Evolutionary conservation across 345 rosid genomes (phyloP).

Genomic region (Noccaea bulbosa): DNA sequence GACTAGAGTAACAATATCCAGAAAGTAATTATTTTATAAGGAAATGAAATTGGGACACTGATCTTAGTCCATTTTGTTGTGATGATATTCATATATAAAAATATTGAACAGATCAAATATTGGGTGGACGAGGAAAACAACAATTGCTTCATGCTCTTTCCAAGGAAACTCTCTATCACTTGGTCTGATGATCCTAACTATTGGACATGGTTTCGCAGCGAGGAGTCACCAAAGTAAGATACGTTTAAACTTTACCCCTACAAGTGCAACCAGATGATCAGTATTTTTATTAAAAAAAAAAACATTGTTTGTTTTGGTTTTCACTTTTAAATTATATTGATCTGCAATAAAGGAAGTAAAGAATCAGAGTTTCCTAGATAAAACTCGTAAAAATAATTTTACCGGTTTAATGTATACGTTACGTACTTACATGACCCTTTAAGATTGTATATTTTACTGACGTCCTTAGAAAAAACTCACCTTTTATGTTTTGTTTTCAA

Average conservation of each 20-base stretch:
- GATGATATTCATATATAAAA: slow-evolving; percentile 11
- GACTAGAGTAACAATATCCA: not conserved
- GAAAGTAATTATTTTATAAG: not conserved
- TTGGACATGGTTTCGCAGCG: slow-evolving; percentile 60
- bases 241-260: not conserved
- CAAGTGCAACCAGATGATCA: slow-evolving; percentile 1
- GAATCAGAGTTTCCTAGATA: slow-evolving; percentile 6
- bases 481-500: too few relatives aligned
- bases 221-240: slow-evolving; percentile 51
- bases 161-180: slow-evolving; percentile 58
- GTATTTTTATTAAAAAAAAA: not conserved
- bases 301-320: not conserved
- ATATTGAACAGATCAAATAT: slow-evolving; percentile 47
- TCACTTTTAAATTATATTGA: not conserved
- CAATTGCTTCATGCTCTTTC: slow-evolving; percentile 67
- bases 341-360: not conserved
- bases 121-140: slow-evolving; percentile 58
- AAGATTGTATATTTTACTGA: not conserved
- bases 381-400: not conserved
- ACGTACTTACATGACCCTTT: not conserved
- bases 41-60: not conserved
- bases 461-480: too few relatives aligned
- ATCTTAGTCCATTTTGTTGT: not conserved
- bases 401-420: not conserved
- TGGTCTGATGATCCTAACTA: slow-evolving; percentile 57